Percentiles rank a stretch among this genome's conserved stretches.
phyloP scores from a whole-genome alignment of 1,284 basidiomycete genomes.

The Trametes hirsuta region DNA sequence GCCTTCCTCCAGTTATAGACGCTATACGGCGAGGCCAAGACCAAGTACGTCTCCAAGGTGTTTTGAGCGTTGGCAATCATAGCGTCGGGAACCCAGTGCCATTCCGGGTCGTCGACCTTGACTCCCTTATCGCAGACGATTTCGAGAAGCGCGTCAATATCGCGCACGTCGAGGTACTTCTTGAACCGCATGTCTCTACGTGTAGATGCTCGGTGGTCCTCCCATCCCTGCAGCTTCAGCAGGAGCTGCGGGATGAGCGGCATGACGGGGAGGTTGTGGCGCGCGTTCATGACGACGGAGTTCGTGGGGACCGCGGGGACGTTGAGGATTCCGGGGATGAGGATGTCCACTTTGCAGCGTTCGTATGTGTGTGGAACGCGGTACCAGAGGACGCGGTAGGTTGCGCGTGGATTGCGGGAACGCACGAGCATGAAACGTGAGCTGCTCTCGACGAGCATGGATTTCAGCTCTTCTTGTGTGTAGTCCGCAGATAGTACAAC shows the following conservation, averaged over 20 bases:
- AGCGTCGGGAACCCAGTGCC: conserved; percentile 16
- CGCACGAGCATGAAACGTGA: conserved; percentile 44
- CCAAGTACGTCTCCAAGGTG: conserved; percentile 11
- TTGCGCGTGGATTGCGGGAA: conserved; percentile 42
- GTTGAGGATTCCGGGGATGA: conserved; percentile 48
- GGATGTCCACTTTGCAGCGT: conserved; percentile 56
- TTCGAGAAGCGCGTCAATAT: conserved; percentile 45
- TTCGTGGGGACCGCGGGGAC: conserved; percentile 42
- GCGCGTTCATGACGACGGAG: conserved; percentile 29
- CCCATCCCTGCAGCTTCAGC: conserved; percentile 55
- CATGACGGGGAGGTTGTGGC: conserved; percentile 43
- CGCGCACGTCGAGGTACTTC: conserved; percentile 44
- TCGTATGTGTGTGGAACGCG: conserved; percentile 28
- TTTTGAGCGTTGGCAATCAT: conserved; percentile 7
- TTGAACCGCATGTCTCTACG: conserved; percentile 40
- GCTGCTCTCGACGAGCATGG: conserved; percentile 38
- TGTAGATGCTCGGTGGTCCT: conserved; percentile 43
- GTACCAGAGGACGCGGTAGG: conserved; percentile 52
- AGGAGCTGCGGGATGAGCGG: conserved; percentile 49
- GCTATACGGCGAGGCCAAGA: not conserved
- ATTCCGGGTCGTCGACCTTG: conserved; percentile 4
- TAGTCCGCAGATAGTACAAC: conserved; percentile 43
- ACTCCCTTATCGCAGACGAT: conserved; percentile 31
- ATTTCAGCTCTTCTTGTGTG: conserved; percentile 46
- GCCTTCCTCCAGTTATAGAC: conserved; percentile 7